These are phyloP conservation scores for Monilinia polystroma DNA, from an alignment of 2,329 filamentous ascomycete genomes.

Conservation along the genomic window DNA sequence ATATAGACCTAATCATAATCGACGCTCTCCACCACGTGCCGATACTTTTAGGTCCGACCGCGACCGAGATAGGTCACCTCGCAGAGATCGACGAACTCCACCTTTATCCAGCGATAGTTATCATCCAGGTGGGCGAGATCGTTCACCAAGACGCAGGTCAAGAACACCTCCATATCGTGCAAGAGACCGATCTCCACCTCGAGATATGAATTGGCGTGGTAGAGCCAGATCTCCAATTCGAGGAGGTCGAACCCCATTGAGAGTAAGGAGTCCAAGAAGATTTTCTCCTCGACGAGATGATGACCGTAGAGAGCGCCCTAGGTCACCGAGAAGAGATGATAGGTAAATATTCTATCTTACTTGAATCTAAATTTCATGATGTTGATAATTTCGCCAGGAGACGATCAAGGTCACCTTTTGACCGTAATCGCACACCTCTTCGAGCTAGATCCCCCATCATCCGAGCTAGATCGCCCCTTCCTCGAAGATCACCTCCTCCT, in stretches of 20 bases:
- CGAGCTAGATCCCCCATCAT: conserved; percentile 30
- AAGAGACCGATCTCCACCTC: conserved; percentile 37
- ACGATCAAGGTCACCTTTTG: conserved; percentile 41
- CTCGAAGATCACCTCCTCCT: conserved; percentile 39
- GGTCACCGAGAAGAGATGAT: conserved; percentile 38
- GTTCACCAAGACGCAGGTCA: conserved; percentile 38
- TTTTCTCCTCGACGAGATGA: conserved; percentile 42
- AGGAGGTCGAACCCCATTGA: conserved; percentile 41
- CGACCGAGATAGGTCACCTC: conserved; percentile 34
- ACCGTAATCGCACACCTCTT: conserved; percentile 35
- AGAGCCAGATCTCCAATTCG: conserved; percentile 35
- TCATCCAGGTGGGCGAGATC: conserved; percentile 35
- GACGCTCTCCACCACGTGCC: conserved; percentile 36
- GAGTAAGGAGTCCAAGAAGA: conserved; percentile 39
- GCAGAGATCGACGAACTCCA: conserved; percentile 33
- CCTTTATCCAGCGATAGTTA: conserved; percentile 36
- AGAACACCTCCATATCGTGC: conserved; percentile 36
- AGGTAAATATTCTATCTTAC: conserved; percentile 27
- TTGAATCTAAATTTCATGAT: conserved; percentile 5
- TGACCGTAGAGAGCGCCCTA: conserved; percentile 43
- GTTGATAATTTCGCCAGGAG: conserved; percentile 31
- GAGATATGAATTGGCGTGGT: conserved; percentile 31
- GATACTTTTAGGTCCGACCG: conserved; percentile 35
- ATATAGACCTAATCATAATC: conserved; percentile 36
- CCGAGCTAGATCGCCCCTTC: conserved; percentile 38